These are phyloP conservation scores for Lomentospora prolificans DNA, from an alignment of 2,329 filamentous ascomycete genomes.

Conservation along the genomic window DNA sequence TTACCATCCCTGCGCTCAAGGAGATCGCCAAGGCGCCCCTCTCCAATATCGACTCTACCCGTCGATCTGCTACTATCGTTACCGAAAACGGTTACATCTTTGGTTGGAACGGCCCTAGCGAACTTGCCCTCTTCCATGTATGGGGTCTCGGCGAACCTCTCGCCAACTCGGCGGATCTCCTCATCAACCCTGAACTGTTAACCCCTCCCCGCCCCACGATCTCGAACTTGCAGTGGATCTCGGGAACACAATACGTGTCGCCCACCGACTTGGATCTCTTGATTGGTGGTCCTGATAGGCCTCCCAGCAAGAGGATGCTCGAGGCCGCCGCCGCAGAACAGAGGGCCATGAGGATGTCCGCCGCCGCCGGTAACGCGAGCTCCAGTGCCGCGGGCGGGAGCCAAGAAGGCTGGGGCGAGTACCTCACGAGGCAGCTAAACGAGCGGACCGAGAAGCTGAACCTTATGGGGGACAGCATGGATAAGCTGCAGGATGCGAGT, in stretches of 20 bases:
- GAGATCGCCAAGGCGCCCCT: slow-evolving; percentile 66
- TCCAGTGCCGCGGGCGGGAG: slow-evolving; percentile 16
- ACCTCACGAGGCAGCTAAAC: slow-evolving; percentile 77
- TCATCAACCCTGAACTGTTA: slow-evolving; percentile 67
- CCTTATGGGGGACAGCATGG: slow-evolving; percentile 75
- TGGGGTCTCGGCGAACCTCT: slow-evolving; percentile 67
- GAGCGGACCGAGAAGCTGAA: slow-evolving; percentile 83
- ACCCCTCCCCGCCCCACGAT: slow-evolving; percentile 83
- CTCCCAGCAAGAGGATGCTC: slow-evolving; percentile 80
- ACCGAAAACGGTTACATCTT: slow-evolving; percentile 73
- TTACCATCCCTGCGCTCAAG: slow-evolving; percentile 77
- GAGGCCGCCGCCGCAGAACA: slow-evolving; percentile 70
- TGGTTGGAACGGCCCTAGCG: slow-evolving; percentile 80
- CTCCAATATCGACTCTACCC: slow-evolving; percentile 61
- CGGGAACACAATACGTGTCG: slow-evolving; percentile 84
- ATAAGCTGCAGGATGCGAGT: slow-evolving; percentile 70
- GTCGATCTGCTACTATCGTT: slow-evolving; percentile 61
- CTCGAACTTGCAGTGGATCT: slow-evolving; percentile 92
- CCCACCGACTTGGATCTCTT: slow-evolving; percentile 80
- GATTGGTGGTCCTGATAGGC: slow-evolving; percentile 80
- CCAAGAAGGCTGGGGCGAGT: slow-evolving; percentile 63
- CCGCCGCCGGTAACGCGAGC: slow-evolving; percentile 16
- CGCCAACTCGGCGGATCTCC: slow-evolving; percentile 55
- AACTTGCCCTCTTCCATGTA: slow-evolving; percentile 71
- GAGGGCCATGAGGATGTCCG: slow-evolving; percentile 38